A percentile compares a stretch with the other conserved stretches of the same genome.
Conservation (phyloP, 139 green algal species). For the Picochlorum sp. region DNA sequence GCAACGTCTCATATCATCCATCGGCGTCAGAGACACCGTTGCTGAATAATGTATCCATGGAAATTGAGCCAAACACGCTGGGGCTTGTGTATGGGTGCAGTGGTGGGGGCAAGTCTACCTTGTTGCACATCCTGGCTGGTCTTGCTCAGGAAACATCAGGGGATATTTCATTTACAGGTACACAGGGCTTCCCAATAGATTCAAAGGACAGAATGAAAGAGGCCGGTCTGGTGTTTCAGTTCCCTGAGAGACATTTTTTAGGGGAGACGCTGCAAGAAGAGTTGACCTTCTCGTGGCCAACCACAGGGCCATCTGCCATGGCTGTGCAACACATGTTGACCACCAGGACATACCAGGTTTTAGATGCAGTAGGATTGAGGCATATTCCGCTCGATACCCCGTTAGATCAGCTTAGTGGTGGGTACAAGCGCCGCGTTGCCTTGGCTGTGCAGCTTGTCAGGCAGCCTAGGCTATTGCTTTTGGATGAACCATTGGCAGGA, state of each 20-base stretch:
- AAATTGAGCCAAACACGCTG: conserved; percentile 57
- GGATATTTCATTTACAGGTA: conserved; percentile 19
- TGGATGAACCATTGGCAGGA: conserved; percentile 88
- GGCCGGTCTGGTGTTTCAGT: conserved; percentile 90
- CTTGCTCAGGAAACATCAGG: conserved; percentile 51
- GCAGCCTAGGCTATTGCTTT: conserved; percentile 58
- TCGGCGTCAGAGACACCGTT: conserved; percentile 50
- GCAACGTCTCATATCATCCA: conserved; percentile 36
- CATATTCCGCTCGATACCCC: conserved; percentile 50
- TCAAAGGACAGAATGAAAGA: conserved; percentile 21
- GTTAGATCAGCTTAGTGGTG: conserved; percentile 63
- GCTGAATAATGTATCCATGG: conserved; percentile 51
- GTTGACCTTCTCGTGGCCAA: conserved; percentile 56
- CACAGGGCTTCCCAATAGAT: not conserved
- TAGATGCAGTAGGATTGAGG: conserved; percentile 60
- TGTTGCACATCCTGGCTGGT: conserved; percentile 71
- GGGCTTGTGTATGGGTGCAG: conserved; percentile 73
- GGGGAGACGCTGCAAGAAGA: conserved; percentile 41
- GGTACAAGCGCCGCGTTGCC: conserved; percentile 83
- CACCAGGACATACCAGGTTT: conserved; percentile 30
- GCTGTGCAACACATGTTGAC: conserved; percentile 11
- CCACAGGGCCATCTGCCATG: conserved; percentile 11
- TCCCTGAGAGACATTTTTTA: conserved; percentile 92
- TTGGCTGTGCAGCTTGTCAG: conserved; percentile 80
- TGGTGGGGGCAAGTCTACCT: conserved; percentile 83